Percentiles rank a stretch among this genome's conserved stretches.
These are phyloP conservation scores for Nevesoporus exiguus DNA, from an alignment of 768 basidiomycete genomes.

Conservation along the genomic window DNA sequence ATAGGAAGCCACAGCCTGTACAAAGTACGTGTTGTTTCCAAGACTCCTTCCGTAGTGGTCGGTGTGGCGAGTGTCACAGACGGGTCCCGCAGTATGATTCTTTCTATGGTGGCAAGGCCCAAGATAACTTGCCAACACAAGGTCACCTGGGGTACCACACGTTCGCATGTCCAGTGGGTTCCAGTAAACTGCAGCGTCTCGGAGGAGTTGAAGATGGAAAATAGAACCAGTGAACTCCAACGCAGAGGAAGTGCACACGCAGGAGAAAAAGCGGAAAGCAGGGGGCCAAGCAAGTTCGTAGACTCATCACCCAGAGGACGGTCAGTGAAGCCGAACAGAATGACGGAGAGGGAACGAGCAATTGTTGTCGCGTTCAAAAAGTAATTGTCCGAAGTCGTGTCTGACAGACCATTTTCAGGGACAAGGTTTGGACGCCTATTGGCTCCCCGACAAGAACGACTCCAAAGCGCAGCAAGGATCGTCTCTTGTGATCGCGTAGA, in stretches of 20 bases:
- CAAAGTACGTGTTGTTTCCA: slow-evolving; percentile 32
- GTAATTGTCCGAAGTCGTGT: background rate
- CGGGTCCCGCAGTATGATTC: slow-evolving; percentile 13
- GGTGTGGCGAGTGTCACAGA: background rate
- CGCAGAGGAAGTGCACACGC: slow-evolving; percentile 29
- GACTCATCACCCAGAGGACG: background rate
- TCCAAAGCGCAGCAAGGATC: slow-evolving; percentile 36
- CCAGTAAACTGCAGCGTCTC: background rate
- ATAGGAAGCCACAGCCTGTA: slow-evolving; percentile 40
- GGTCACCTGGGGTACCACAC: slow-evolving; percentile 2
- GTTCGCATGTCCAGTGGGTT: background rate
- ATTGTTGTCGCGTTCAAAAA: slow-evolving; percentile 8
- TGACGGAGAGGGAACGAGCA: slow-evolving; percentile 14
- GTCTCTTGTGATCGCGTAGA: slow-evolving; percentile 28
- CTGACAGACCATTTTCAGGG: background rate
- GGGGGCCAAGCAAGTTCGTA: background rate
- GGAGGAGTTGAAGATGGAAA: slow-evolving; percentile 32
- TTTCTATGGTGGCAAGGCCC: slow-evolving; percentile 39
- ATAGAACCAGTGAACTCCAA: slow-evolving; percentile 42
- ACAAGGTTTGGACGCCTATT: background rate
- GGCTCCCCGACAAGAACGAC: slow-evolving; percentile 26
- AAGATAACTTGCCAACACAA: slow-evolving; percentile 42
- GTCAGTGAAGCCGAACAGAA: slow-evolving; percentile 5
- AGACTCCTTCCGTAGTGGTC: slow-evolving; percentile 12
- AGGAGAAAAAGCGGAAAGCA: slow-evolving; percentile 30